Evolutionary conservation across 352 stramenopile species (phyloP).

Genomic region (Phytopythium chamaehyphon): DNA sequence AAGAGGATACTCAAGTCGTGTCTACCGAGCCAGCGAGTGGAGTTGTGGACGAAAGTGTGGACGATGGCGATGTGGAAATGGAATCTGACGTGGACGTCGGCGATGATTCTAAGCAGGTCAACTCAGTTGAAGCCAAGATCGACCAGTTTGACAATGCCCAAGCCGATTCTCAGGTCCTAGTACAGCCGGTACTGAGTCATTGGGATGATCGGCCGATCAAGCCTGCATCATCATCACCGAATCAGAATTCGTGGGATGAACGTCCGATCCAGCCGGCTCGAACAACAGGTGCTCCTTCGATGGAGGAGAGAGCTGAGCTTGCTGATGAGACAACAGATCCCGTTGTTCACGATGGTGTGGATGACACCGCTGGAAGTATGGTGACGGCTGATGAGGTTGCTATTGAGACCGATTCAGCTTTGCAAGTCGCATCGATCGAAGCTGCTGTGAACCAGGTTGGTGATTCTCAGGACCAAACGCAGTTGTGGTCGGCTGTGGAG

Average conservation of each 20-base stretch:
- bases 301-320: background rate
- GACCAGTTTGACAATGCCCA: no score
- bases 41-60: background rate
- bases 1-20: background rate
- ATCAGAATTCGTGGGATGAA: conserved; percentile 8
- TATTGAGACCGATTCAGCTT: background rate
- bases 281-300: background rate
- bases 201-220: conserved; percentile 1
- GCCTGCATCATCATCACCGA: background rate
- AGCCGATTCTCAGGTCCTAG: no score
- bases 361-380: background rate
- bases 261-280: conserved; percentile 7
- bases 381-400: no score
- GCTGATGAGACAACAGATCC: background rate
- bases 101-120: background rate
- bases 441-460: no score
- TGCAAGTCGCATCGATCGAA: no score
- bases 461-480: no score
- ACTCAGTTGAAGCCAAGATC: no score
- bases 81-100: background rate
- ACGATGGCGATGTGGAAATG: conserved; percentile 2
- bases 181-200: no score
- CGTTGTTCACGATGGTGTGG: no score
- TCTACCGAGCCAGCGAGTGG: background rate
- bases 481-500: no score